A percentile compares a stretch with the other conserved stretches of the same genome.
These are phyloP conservation scores for Casuarina cunninghamiana DNA, from an alignment of 306 rosid species.

Conservation along the genomic window DNA sequence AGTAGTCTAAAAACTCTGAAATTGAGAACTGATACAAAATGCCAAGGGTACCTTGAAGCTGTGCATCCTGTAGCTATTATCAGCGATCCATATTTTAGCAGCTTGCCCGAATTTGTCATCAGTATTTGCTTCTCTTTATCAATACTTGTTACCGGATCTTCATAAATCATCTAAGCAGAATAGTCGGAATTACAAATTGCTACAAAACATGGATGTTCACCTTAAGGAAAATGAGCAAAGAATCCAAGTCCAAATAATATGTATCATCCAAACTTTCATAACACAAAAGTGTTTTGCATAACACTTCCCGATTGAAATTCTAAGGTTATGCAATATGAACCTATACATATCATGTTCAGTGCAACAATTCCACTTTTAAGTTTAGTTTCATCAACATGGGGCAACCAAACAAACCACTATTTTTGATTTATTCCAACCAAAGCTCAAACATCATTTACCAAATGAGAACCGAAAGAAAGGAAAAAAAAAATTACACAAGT, in stretches of 20 bases:
- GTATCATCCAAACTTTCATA: background rate
- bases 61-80: conserved; percentile 85
- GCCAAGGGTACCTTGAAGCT: conserved; percentile 63
- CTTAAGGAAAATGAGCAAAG: background rate
- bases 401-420: background rate
- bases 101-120: conserved; percentile 77
- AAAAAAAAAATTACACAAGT: background rate
- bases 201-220: conserved; percentile 1
- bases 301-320: background rate
- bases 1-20: conserved; percentile 6
- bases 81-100: conserved; percentile 80
- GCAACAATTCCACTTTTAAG: background rate
- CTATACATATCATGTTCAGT: background rate
- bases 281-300: background rate
- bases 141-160: conserved; percentile 65
- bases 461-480: background rate
- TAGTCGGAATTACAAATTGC: conserved; percentile 5
- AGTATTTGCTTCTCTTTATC: conserved; percentile 68
- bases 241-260: background rate
- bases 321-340: background rate
- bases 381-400: background rate
- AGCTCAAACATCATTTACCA: background rate
- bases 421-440: too few species aligned
- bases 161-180: conserved; percentile 60
- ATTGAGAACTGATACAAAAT: conserved; percentile 17